Evolutionary conservation across 306 rosid genomes (phyloP), one percentile per base, ranked within the genome.

Genomic region (Prunus campanulata): DNA sequence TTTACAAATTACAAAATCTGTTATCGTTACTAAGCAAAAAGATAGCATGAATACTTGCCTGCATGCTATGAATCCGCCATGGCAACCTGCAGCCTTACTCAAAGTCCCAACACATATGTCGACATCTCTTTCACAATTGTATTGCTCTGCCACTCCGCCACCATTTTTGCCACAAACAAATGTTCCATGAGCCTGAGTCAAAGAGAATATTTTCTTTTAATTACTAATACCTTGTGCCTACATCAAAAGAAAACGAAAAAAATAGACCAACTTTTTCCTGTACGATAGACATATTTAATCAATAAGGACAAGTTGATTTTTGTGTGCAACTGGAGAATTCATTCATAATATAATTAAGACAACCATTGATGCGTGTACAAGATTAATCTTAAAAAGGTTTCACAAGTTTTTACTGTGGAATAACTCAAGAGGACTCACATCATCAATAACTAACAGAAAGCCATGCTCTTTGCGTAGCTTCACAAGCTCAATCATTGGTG

Each of bases 21-120:
- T 42, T 35, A 8, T 52, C 30, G 3, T 50, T 54, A n/a, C 20
- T 71, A n/a, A n/a, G 20, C 6, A 8, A 70, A 68, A 78, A 77
- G 39, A 48, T 27, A 22, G 74, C 70, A 72, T 56, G 49, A 54
- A 77, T 6, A 49, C 74, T 73, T 85, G 86, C 98, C 98, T 95
- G 98, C 98, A 92, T 42, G 98, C 97, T 62, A 95, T 92, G 77
- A 95, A 95, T 80, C 98, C 98, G 49, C 98, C 98, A 83, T 88
- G 96, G 79, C 98, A 95, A 69, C 97, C 98, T 1, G 91, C 97
- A 83, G 97, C 98, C 82, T 92, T 95, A 80, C 98, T 95, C 69
- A 92, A 87, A 55, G 98, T 90, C 69, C 98, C 97, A 79, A 92
- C 81, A 79, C 96, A 92, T 66, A 92, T 87, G 81, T 95, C 98